Evolutionary conservation across 2,329 filamentous ascomycete species (phyloP).

Genomic region (Thelonectria blattea): DNA sequence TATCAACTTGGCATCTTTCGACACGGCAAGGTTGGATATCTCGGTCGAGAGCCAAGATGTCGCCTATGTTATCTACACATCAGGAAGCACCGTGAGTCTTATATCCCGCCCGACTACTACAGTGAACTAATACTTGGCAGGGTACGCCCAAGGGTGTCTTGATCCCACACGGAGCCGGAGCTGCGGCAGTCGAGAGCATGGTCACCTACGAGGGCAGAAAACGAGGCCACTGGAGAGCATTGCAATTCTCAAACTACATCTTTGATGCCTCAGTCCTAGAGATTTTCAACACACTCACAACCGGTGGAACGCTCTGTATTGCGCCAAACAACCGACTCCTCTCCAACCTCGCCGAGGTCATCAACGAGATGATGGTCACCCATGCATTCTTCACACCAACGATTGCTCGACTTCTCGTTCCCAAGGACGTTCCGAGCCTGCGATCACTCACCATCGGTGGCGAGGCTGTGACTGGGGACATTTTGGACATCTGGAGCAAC

Average conservation of each 20-base stretch:
- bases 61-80: constrained; percentile 22
- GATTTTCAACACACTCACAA: constrained; percentile 22
- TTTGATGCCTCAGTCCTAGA: constrained; percentile 18
- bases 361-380: constrained; percentile 13
- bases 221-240: constrained; percentile 11
- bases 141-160: constrained; percentile 25
- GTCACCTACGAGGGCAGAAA: constrained; percentile 14
- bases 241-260: constrained; percentile 20
- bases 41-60: constrained; percentile 1
- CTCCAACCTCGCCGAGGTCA: constrained; percentile 5
- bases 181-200: constrained; percentile 28
- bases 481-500: constrained; percentile 20
- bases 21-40: neutral
- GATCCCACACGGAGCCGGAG: constrained; percentile 24
- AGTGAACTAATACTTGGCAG: neutral
- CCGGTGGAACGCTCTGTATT: constrained; percentile 15
- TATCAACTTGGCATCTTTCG: neutral
- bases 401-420: constrained; percentile 22
- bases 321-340: constrained; percentile 4
- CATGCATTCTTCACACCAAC: constrained; percentile 27
- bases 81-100: constrained; percentile 9
- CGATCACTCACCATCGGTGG: constrained; percentile 22
- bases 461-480: constrained; percentile 17
- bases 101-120: neutral
- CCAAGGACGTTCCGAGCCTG: constrained; percentile 23